Evolutionary conservation across 305 asterid genomes (phyloP), one percentile per base, ranked within the genome.

Genomic region (Petunia hybrid): DNA sequence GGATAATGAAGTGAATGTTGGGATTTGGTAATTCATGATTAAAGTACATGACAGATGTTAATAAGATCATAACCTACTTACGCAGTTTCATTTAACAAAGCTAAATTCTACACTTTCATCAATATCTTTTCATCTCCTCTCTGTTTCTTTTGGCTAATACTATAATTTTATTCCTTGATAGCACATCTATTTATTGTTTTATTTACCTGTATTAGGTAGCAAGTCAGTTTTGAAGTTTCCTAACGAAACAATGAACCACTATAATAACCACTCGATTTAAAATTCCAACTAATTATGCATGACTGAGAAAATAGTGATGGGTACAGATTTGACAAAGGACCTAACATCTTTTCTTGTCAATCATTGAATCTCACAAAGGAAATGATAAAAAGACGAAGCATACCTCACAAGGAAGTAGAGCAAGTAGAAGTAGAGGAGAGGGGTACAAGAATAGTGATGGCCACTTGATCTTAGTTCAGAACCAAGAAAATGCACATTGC

Each of bases 321-420:
- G 14, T n/a, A 42, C 55, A 48, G 62, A 71, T 71, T 71, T 71
- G 78, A 48, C 78, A 48, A 35, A 48, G 45, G 61, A 48, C 62
- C 78, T 70, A 71, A 71, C 45, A 39, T 51, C n/a, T n/a, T n/a
- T n/a, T n/a, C n/a, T n/a, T n/a, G n/a, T n/a, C n/a, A n/a, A n/a
- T n/a, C n/a, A n/a, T n/a, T n/a, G n/a, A 71, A 71, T 71, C 59
- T 46, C 43, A 2, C 42, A 10, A n/a, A 71, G 55, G 60, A 71
- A 46, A 71, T 71, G 61, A 71, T 71, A n/a, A 71, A 70, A 71
- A 71, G 77, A 71, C 5, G 59, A 10, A 22, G 60, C 42, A 70
- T 51, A 22, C 14, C 76, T 22, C 64, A 59, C 38, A 59, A 14
- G 38, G 22, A 70, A 70, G 77, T 39, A 46, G 60, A 70, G n/a